Conservation (phyloP, 192 early-diverging fungal genomes). For the Coemansia sp. region DNA sequence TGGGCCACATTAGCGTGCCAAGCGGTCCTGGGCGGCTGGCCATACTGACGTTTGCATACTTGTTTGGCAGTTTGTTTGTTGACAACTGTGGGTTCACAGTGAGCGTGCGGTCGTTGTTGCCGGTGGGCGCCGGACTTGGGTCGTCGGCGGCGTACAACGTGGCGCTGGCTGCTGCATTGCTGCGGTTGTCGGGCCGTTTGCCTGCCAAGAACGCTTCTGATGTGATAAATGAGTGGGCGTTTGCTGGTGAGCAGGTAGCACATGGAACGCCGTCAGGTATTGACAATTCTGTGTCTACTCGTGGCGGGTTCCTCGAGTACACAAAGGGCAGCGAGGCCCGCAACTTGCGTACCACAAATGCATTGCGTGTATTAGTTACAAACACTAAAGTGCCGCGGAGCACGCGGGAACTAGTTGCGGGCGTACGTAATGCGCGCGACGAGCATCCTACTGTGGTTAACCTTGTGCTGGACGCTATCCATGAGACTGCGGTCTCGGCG, state of each 20-base stretch:
- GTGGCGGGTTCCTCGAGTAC: slow-evolving; percentile 80
- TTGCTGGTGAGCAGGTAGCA: slow-evolving; percentile 87
- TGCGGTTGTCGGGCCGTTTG: slow-evolving; percentile 56
- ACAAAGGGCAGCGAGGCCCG: slow-evolving; percentile 59
- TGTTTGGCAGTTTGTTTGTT: slow-evolving; percentile 53
- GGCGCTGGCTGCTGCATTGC: slow-evolving; percentile 71
- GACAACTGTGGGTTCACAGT: slow-evolving; percentile 55
- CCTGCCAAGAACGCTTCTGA: slow-evolving; percentile 12
- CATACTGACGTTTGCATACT: slow-evolving; percentile 67
- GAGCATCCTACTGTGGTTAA: slow-evolving; percentile 61
- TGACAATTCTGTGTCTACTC: slow-evolving; percentile 89
- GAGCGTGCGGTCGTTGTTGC: slow-evolving; percentile 71
- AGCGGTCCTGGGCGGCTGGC: slow-evolving; percentile 54
- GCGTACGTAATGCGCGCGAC: slow-evolving; percentile 63
- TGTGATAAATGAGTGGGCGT: slow-evolving; percentile 87
- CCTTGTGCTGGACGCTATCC: slow-evolving; percentile 67
- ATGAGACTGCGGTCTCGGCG: slow-evolving; percentile 57
- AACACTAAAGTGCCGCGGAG: slow-evolving; percentile 89
- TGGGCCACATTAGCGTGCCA: slow-evolving; percentile 11
- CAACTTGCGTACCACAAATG: slow-evolving; percentile 57
- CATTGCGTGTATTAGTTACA: slow-evolving; percentile 78
- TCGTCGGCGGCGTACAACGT: slow-evolving; percentile 94
- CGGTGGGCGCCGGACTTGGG: slow-evolving; percentile 92
- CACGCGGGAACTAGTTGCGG: slow-evolving; percentile 82
- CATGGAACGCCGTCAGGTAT: slow-evolving; percentile 95